Evolutionary conservation across 306 rosid species (phyloP).

Genomic region (Astragalus glycyphyllos): DNA sequence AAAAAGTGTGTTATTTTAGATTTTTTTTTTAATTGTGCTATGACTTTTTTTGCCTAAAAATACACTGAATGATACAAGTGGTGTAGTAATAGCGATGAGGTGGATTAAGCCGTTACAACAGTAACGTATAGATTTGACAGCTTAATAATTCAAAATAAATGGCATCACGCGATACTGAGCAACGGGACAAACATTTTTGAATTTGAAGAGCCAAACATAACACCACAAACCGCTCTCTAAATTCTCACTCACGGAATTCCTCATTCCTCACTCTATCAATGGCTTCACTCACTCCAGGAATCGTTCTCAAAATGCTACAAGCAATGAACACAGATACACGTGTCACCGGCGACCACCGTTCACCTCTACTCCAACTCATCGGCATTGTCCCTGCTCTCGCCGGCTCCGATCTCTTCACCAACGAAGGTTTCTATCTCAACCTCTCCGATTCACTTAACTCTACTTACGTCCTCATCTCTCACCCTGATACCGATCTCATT

Average conservation of each 20-base stretch:
- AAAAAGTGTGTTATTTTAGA: no score
- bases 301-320: conserved; percentile 77
- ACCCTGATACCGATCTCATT: conserved; percentile 79
- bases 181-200: conserved; percentile 31
- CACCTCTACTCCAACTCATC: conserved; percentile 87
- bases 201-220: neutral
- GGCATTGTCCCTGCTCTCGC: conserved; percentile 94
- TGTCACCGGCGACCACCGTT: conserved; percentile 99
- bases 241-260: neutral
- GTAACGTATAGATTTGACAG: conserved; percentile 26
- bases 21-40: no score
- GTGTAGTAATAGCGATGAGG: neutral
- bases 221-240: conserved; percentile 4
- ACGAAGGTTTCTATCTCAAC: conserved; percentile 86
- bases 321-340: conserved; percentile 80
- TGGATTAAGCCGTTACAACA: conserved; percentile 20
- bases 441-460: conserved; percentile 96
- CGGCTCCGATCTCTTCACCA: conserved; percentile 85
- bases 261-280: conserved; percentile 46
- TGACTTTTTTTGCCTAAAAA: no score
- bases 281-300: conserved; percentile 92
- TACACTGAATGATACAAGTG: neutral
- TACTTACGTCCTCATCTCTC: conserved; percentile 86
- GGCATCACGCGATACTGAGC: neutral
- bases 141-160: conserved; percentile 37